Base-by-base conservation (phyloP, 305 asterid genomes). In the Solanum hybrid region DNA sequence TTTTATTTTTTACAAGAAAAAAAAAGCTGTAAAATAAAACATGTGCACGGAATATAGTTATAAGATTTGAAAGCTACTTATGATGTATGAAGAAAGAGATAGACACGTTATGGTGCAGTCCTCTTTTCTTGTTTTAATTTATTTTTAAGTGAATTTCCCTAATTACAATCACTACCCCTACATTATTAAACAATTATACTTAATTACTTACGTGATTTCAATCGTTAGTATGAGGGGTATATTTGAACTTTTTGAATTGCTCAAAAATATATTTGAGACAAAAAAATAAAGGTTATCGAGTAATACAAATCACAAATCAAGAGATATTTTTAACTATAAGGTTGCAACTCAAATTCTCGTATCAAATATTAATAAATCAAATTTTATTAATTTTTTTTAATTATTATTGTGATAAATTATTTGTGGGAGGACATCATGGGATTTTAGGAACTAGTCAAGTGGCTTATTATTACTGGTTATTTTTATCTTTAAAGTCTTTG, bases 81-180 rank as follows among this genome's bases (percentile, higher is more conserved):
- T 90, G 92, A 90, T 91, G 91, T 86, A 81, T 67, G 79, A 88
- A 90, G 94, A 94, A 89, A 91, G 91, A 92, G 94, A 94, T 91
- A 88, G 92, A 64, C 93, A 92, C 91, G 91, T 93, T 91, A 86
- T 74, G 46, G 75, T 78, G 42, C 88, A 69, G 84, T 73, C 57
- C n/a, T 37, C 31, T 73, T 61, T n/a, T 34, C 16, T 24, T 11
- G 12, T 86, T 31, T 51, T 83, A 35, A 11, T 86, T 79, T 46
- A 1, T 39, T 11, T 81, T 67, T 29, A n/a, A 24, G 29, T 22
- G 73, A 69, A n/a, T 26, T 69, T 29, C 16, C 6, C 29, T 28
- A 31, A 57, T 18, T 46, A 24, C 26, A 42, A 42, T 82, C 28
- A 83, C 73, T 18, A 26, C 71, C 26, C 71, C 5, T 8, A 3